Evolutionary conservation across 257 asterid genomes (phyloP), one percentile per base, ranked within the genome.

Genomic region (Nicotiana undulata): DNA sequence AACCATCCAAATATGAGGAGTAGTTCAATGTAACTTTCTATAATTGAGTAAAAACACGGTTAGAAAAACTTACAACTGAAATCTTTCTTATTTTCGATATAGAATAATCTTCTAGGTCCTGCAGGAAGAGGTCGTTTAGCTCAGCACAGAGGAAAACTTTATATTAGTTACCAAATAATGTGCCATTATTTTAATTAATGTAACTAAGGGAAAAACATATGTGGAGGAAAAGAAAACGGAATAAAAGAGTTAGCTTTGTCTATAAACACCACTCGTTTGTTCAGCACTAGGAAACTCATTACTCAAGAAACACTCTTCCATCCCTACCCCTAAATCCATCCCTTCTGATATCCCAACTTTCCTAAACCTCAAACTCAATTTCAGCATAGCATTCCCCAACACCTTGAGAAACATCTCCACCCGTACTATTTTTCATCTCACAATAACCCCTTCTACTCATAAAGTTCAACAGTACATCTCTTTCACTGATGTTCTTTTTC

Each of bases 391-490:
- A 84, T 40, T 85, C 93, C 51, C 81, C 89, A 81, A 74, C 80
- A 13, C 81, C 86, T 9, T 81, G 60, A 24, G 32, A 63, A n/a
- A 61, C 83, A 53, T 66, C 79, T 8, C 31, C 83, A 16, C 82
- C 65, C 1, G 78, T 84, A 55, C 84, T 80, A 18, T 75, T 77
- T 49, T 82, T 89, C 85, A 85, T 81, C 67, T 90, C 96, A 81
- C 85, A 86, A 52, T 5, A 26, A 15, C 81, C 28, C 51, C 84
- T 82, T 60, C 91, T 83, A 32, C 92, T 94, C 88, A 96, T 88
- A 46, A 90, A 94, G 68, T 87, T 92, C 85, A 94, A 80, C 97
- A 94, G 90, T 75, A 94, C 98, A 74, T 96, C 99, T 58, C 97
- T 90, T 58, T 94, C 98, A 49, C 94, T 31, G 26, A 94, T 83